phyloP scores from a whole-genome alignment of 1,284 basidiomycete species.

The Porodaedalea pini region DNA sequence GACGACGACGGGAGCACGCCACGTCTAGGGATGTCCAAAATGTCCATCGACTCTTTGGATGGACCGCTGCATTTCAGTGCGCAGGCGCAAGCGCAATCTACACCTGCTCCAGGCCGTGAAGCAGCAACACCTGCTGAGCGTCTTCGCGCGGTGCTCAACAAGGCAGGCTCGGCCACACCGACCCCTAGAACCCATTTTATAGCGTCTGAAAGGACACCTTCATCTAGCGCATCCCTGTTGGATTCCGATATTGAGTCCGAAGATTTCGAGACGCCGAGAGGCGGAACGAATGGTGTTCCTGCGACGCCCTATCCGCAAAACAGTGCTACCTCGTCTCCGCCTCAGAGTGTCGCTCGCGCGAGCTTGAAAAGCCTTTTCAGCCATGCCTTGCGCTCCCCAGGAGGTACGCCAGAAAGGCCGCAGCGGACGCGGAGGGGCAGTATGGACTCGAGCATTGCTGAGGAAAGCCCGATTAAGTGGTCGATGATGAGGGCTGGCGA shows the following conservation, averaged over 20 bases:
- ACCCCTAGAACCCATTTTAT: background rate
- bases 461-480: conserved; percentile 48
- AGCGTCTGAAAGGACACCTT: conserved; percentile 23
- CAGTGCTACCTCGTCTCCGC: conserved; percentile 34
- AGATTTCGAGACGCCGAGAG: conserved; percentile 10
- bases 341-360: conserved; percentile 50
- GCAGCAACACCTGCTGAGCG: conserved; percentile 47
- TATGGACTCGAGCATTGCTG: conserved; percentile 57
- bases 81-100: conserved; percentile 25
- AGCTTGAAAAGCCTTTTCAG: conserved; percentile 62
- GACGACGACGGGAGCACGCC: conserved; percentile 40
- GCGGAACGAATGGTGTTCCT: background rate
- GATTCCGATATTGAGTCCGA: conserved; percentile 58
- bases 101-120: conserved; percentile 23
- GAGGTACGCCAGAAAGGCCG: conserved; percentile 49
- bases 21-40: conserved; percentile 3
- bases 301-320: conserved; percentile 5
- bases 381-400: conserved; percentile 55
- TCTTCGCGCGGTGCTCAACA: conserved; percentile 53
- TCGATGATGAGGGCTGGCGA: conserved; percentile 26
- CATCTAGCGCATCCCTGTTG: conserved; percentile 40
- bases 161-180: conserved; percentile 26
- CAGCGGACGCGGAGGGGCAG: conserved; percentile 46
- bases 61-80: conserved; percentile 28
- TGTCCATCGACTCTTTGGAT: conserved; percentile 46